phyloP scores from a whole-genome alignment of 2,329 filamentous ascomycete species.

The Diaporthe capsici region DNA sequence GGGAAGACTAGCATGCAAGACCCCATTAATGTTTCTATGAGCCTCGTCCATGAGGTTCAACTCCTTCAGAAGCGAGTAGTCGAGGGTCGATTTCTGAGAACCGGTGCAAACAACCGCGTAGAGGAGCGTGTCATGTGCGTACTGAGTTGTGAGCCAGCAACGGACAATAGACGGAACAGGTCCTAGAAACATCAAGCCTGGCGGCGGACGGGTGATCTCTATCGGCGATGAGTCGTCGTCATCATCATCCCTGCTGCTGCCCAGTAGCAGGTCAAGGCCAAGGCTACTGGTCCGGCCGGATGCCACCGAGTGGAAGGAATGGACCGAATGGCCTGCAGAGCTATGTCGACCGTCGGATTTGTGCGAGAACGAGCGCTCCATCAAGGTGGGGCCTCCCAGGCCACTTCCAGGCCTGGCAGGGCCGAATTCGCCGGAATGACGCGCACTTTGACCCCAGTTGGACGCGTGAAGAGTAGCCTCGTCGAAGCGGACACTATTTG shows the following conservation, averaged over 20 bases:
- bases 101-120: constrained; percentile 95
- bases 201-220: constrained; percentile 81
- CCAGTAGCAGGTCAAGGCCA: constrained; percentile 80
- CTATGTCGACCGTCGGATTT: constrained; percentile 97
- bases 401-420: constrained; percentile 84
- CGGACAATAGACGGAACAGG: constrained; percentile 94
- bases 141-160: constrained; percentile 93
- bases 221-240: constrained; percentile 67
- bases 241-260: constrained; percentile 71
- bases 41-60: constrained; percentile 79
- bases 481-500: constrained; percentile 97
- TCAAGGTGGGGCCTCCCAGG: constrained; percentile 83
- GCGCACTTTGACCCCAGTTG: constrained; percentile 84
- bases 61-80: constrained; percentile 80
- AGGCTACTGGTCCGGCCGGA: constrained; percentile 90
- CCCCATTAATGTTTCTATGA: constrained; percentile 74
- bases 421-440: constrained; percentile 86
- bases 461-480: constrained; percentile 93
- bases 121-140: constrained; percentile 88
- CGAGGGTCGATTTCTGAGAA: constrained; percentile 88
- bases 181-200: constrained; percentile 87
- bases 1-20: constrained; percentile 79
- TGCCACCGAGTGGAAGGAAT: constrained; percentile 77
- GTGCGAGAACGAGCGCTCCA: constrained; percentile 91
- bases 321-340: constrained; percentile 85